Evolutionary conservation across 805 yeast species (phyloP), one percentile per base, ranked within the genome.

Genomic region (Ogataea siamensis): DNA sequence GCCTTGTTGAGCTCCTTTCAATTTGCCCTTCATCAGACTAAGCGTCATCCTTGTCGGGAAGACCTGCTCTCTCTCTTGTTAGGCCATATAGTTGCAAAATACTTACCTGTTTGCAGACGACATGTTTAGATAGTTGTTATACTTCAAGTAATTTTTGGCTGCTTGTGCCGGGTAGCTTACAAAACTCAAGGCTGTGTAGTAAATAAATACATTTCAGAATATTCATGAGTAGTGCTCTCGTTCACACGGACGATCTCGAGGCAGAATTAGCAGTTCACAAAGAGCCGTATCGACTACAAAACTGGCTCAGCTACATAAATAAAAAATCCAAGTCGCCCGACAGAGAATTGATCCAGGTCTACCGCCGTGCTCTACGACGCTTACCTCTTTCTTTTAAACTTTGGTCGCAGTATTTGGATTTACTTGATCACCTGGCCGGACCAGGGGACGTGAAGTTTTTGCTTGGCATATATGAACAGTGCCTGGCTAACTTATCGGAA

Each of bases 11-110:
- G 99, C 99, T 39, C 99, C 99, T 66, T 89, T 91, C 60, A 93
- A 77, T 65, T 93, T 93, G 44, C 85, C 76, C 71, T 93, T 93
- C 98, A 93, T 93, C 43, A 86, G 63, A 33, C 95, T 88, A 51
- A 91, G 76, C 43, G 98, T 91, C 97, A 89, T 89, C 67, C 97
- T 89, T 36, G 98, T 89, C 22, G 98, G 96, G 64, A 89, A 89
- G 31, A 89, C 98, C 60, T 87, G 94, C 63, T 89, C 98, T 73
- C 98, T 37, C 11, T 13, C 7, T 15, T 13, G 32, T 42, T 32
- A 37, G 40, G 18, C 12, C 12, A n/a, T 9, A 12, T 16, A 16
- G 12, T 12, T 11, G 14, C 15, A 9, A 6, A 7, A 20, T 21
- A 50, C 56, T 27, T 45, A 52, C 57, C 57, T 50, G 22, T 55